Evolutionary conservation across 306 rosid genomes (phyloP).

Genomic region (Prunus armeniaca): DNA sequence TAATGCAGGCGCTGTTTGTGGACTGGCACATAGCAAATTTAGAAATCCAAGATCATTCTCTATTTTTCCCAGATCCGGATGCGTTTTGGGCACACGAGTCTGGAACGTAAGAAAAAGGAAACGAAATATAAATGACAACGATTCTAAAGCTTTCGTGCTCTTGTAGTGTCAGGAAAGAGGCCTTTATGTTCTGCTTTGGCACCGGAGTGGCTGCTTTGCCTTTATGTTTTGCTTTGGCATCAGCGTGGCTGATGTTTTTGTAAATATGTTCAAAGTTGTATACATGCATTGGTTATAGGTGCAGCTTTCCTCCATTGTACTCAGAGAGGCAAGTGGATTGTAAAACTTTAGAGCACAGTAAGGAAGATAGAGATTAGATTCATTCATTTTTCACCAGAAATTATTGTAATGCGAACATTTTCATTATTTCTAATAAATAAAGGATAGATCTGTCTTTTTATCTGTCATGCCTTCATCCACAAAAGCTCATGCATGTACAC

Average conservation of each 20-base stretch:
- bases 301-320: background rate
- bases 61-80: slow-evolving; percentile 86
- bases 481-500: too few relatives aligned
- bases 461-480: too few relatives aligned
- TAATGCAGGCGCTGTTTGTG: slow-evolving; percentile 72
- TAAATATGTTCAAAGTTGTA: slow-evolving; percentile 1
- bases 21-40: slow-evolving; percentile 93
- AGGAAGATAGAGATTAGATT: background rate
- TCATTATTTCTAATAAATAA: too few relatives aligned
- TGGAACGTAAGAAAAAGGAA: slow-evolving; percentile 30
- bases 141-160: slow-evolving; percentile 12
- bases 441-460: too few relatives aligned
- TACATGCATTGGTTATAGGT: background rate
- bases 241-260: slow-evolving; percentile 17
- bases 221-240: slow-evolving; percentile 18
- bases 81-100: slow-evolving; percentile 94
- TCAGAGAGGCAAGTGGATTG: background rate
- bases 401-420: too few relatives aligned
- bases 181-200: slow-evolving; percentile 19
- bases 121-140: background rate
- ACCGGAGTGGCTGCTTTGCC: slow-evolving; percentile 28
- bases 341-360: background rate
- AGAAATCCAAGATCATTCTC: slow-evolving; percentile 78
- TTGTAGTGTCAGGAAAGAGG: slow-evolving; percentile 18
- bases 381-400: background rate